Evolutionary conservation across 495 filamentous ascomycete genomes (phyloP), one percentile per base, ranked within the genome.

Genomic region (Daldinia loculata): DNA sequence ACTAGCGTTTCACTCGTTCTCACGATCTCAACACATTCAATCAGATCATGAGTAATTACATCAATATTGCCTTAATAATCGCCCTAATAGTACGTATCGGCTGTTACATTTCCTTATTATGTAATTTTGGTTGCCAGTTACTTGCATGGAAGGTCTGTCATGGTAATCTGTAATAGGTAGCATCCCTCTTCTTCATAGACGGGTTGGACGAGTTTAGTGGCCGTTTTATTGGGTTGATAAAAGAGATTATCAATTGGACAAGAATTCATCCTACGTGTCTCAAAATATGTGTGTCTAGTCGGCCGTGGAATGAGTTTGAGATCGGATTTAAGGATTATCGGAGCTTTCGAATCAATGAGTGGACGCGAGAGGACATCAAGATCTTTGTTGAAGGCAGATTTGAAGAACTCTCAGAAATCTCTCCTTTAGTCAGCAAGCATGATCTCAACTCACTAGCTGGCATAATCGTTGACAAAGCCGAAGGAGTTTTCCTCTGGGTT

Each of bases 121-220:
- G n/a, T n/a, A n/a, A n/a, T n/a, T n/a, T n/a, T n/a, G n/a, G n/a
- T n/a, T n/a, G n/a, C n/a, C n/a, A n/a, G n/a, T n/a, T n/a, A n/a
- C n/a, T n/a, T n/a, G n/a, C n/a, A n/a, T n/a, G n/a, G n/a, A n/a
- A n/a, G n/a, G n/a, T n/a, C n/a, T n/a, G n/a, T n/a, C n/a, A n/a
- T n/a, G n/a, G n/a, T n/a, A n/a, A n/a, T n/a, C n/a, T n/a, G n/a
- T n/a, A n/a, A n/a, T n/a, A n/a, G n/a, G n/a, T n/a, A n/a, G n/a
- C n/a, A n/a, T n/a, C n/a, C n/a, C n/a, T n/a, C n/a, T n/a, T 85
- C 29, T 85, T 85, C 38, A 80, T 87, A 53, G 84, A 86, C 56
- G 83, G 83, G 5, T 72, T 86, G 0, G 82, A 85, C 53, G 83
- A 86, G 48, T 80, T 75, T 41, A 56, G 75, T 3, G 78, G 77